Evolutionary conservation across 2,329 filamentous ascomycete species (phyloP), one percentile per base, ranked within the genome.

Genomic region (Pseudogymnoascus sp.): DNA sequence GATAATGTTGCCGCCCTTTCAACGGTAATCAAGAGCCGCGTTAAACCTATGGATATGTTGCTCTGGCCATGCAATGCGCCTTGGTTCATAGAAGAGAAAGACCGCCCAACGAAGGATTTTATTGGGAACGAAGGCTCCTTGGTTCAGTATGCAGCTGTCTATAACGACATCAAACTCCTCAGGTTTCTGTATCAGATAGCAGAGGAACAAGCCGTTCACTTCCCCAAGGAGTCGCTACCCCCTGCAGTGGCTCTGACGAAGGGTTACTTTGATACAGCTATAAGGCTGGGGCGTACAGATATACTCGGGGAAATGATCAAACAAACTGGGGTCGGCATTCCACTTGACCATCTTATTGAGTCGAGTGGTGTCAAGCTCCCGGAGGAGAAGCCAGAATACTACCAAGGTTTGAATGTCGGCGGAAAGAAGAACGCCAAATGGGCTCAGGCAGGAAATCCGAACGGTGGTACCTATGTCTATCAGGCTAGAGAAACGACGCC

Each of bases 371-470:
- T 87, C 1, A 79, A 87, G 67, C 71, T 86, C 57, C 22, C 57
- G 2, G 78, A 82, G 60, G 76, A 82, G 65, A 89, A 87, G 70
- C 83, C 89, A 1, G 80, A 81, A 16, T 89, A 83, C 71, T 95
- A 95, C 69, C 87, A 89, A 71, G 90, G 90, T 0, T 73, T 93
- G 30, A 86, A 84, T 1, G 86, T 95, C 1, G 85, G 88, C 65
- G 89, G 90, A 2, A 85, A 84, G 71, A 92, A 92, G 72, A 78
- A 84, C 57, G 76, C 77, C 34, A 89, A 92, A 66, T 95, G 90
- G 90, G 88, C 88, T 1, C 80, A 79, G 20, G 83, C 82, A 38
- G 85, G 85, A 4, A 80, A 84, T 12, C 77, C 76, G 38, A 58
- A 58, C n/a, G 84, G 84, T 2, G 79, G 82, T 11, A 75, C 76